Evolutionary conservation across 768 basidiomycete genomes (phyloP), one percentile per base, ranked within the genome.

Genomic region (Hydnomerulius pinastri): DNA sequence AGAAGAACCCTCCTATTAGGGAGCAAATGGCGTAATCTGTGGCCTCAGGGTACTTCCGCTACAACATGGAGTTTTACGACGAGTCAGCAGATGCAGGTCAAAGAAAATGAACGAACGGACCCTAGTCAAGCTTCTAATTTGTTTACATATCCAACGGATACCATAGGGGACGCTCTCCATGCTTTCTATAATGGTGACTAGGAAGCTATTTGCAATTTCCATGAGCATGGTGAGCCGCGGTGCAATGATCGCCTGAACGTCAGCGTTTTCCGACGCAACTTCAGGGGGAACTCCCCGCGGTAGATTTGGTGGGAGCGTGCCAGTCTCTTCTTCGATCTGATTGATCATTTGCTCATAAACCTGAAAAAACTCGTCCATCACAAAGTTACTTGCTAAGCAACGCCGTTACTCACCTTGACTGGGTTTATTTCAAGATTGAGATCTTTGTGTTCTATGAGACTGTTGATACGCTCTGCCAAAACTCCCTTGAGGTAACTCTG

Each of bases 281-380:
- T 99, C 97, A 11, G 95, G 94, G 9, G 95, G 78, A 4, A 98
- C 95, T 37, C 92, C 93, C 40, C 95, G 83, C 12, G 95, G 95
- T 42, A 98, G 78, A 64, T 93, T 93, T 2, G 87, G 80, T 0
- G 97, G 97, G 45, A 98, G 77, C 4, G 87, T 81, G 12, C 97
- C 96, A 7, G 92, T 93, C 68, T 98, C 96, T 66, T 98, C 95
- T 66, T 98, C 93, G 57, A 99, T 97, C 73, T 98, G 96, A 62
- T 92, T 90, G 53, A 98, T 88, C 95, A 98, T 96, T 77, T 98
- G 96, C 71, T 99, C 97, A 71, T 99, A 99, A 38, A 98, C 95
- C 92, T 94, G 54, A 25, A 20, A n/a, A 41, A 51, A 18, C 6
- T 15, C 42, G 45, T 32, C 2, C 41, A 43, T 7, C 25, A 7